A percentile compares a stretch with the other conserved stretches of the same genome.
These are phyloP conservation scores for Scheffersomyces parashehatae DNA, from an alignment of 1,139 yeast genomes.

Conservation along the genomic window DNA sequence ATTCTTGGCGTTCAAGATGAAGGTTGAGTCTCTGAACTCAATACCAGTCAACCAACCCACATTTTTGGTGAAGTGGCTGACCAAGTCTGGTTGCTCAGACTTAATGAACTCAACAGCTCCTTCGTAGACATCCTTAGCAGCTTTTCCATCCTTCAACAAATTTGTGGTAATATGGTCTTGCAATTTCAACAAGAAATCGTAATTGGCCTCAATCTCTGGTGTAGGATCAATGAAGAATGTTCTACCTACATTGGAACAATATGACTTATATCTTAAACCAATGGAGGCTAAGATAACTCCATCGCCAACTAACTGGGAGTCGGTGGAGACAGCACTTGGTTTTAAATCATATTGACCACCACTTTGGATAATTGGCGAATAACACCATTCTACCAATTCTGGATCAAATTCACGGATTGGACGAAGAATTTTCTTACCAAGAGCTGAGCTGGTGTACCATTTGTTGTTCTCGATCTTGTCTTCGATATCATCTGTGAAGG, in stretches of 20 bases:
- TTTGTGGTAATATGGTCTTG: slow-evolving; percentile 59
- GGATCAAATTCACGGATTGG: slow-evolving; percentile 62
- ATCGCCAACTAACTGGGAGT: slow-evolving; percentile 64
- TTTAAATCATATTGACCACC: slow-evolving; percentile 83
- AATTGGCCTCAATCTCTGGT: slow-evolving; percentile 72
- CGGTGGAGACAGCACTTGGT: slow-evolving; percentile 79
- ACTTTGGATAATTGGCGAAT: slow-evolving; percentile 87
- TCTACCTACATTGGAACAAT: slow-evolving; percentile 86
- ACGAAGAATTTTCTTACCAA: slow-evolving; percentile 55
- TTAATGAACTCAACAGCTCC: slow-evolving; percentile 62
- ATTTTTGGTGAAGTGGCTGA: slow-evolving; percentile 68
- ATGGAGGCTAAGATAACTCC: slow-evolving; percentile 84
- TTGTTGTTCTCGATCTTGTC: slow-evolving; percentile 75
- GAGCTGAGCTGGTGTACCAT: slow-evolving; percentile 63
- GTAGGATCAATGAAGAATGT: slow-evolving; percentile 91
- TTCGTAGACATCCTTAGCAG: slow-evolving; percentile 66
- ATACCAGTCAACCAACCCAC: slow-evolving; percentile 91
- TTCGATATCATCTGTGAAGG: slow-evolving; percentile 76
- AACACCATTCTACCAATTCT: slow-evolving; percentile 88
- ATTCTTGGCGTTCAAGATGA: slow-evolving; percentile 72
- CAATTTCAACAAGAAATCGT: slow-evolving; percentile 70
- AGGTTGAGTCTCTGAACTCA: slow-evolving; percentile 81
- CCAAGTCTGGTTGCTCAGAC: slow-evolving; percentile 63
- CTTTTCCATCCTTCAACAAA: slow-evolving; percentile 65
- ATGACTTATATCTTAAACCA: slow-evolving; percentile 85